These are phyloP conservation scores for Acer yangbiense DNA, from an alignment of 345 rosid genomes.

Conservation along the genomic window DNA sequence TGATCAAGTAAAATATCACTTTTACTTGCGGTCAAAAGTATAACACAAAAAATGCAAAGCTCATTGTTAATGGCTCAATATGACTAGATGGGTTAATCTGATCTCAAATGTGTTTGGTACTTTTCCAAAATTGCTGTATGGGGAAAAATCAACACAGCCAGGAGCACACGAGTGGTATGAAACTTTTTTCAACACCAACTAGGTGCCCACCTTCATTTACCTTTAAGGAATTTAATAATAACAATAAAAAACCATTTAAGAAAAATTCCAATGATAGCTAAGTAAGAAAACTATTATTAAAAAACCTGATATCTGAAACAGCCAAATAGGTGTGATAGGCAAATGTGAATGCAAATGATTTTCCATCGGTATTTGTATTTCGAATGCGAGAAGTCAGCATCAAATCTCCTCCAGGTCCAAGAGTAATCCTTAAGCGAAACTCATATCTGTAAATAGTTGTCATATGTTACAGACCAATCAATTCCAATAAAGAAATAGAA, in stretches of 20 bases:
- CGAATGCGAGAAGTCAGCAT: slow-evolving; percentile 63
- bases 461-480: background rate
- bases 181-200: background rate
- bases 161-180: background rate
- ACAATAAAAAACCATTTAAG: background rate
- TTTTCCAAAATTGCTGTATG: background rate
- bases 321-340: slow-evolving; percentile 62
- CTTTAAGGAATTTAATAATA: background rate
- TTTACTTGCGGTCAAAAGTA: background rate
- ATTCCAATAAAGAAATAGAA: slow-evolving; percentile 4
- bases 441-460: slow-evolving; percentile 40
- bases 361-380: slow-evolving; percentile 59
- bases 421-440: slow-evolving; percentile 55
- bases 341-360: slow-evolving; percentile 61
- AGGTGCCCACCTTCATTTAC: background rate
- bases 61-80: background rate
- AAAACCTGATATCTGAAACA: slow-evolving; percentile 61
- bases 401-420: slow-evolving; percentile 62
- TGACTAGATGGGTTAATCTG: background rate
- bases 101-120: background rate
- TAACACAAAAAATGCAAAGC: background rate
- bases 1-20: background rate
- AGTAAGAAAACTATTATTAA: background rate
- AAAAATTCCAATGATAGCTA: background rate
- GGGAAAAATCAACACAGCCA: background rate